phyloP scores from a whole-genome alignment of 2,329 filamentous ascomycete species.

The Phialemonium atrogriseum region DNA sequence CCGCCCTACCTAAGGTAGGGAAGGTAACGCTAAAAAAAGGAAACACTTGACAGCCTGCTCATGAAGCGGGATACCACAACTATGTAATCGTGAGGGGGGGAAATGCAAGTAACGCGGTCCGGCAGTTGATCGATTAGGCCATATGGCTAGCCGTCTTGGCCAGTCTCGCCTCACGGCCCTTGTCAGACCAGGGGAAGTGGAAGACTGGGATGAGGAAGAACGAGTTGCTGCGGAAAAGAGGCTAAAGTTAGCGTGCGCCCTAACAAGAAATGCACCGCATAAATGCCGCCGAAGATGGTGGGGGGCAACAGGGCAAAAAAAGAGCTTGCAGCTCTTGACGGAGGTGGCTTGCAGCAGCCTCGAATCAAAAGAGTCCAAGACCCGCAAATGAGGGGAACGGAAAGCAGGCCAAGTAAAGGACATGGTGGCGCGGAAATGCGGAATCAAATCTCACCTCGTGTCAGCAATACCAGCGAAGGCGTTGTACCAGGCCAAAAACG shows the following conservation, averaged over 20 bases:
- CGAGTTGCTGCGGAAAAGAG: constrained; percentile 50
- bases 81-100: no score
- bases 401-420: constrained; percentile 5
- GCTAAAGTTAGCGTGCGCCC: constrained; percentile 26
- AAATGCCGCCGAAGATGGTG: no score
- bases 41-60: no score
- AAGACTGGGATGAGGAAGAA: constrained; percentile 91
- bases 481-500: constrained; percentile 83
- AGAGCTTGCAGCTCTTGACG: no score
- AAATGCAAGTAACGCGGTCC: no score
- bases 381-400: neutral
- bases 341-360: constrained; percentile 11
- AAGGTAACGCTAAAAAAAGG: no score
- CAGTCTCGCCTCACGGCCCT: constrained; percentile 52
- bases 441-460: constrained; percentile 41
- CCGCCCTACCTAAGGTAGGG: no score
- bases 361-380: neutral
- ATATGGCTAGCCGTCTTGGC: constrained; percentile 38
- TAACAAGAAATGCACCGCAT: no score
- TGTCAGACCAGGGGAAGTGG: constrained; percentile 91
- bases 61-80: no score
- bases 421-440: neutral
- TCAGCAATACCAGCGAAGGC: constrained; percentile 77
- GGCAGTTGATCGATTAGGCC: constrained; percentile 13
- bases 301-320: no score